Percentiles rank a stretch among this genome's conserved stretches.
These are phyloP conservation scores for Oryza brachyantha DNA, from an alignment of 176 grass and related monocot species.

Conservation along the genomic window DNA sequence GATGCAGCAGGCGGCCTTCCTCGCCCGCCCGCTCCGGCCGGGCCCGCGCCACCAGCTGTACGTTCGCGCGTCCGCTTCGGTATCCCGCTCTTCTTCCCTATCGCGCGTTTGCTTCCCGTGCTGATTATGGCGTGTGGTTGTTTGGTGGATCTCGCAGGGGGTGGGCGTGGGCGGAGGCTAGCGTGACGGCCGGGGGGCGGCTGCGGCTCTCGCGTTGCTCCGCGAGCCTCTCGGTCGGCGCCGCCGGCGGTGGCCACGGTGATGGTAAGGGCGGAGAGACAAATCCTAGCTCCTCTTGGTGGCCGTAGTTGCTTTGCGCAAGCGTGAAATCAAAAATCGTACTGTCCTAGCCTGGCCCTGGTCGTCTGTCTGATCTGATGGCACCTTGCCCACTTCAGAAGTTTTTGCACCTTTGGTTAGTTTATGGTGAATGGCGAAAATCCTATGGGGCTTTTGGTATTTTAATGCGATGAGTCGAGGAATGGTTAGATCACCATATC, in stretches of 20 bases:
- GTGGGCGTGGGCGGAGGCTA: background rate
- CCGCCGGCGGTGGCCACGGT: slow-evolving; percentile 30
- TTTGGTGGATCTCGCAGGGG: slow-evolving; percentile 5
- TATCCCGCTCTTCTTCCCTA: background rate
- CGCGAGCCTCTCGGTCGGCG: slow-evolving; percentile 42
- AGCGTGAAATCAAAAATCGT: background rate
- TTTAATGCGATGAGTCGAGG: background rate
- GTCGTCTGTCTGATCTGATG: background rate
- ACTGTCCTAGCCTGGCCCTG: background rate
- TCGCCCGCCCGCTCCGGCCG: slow-evolving; percentile 22
- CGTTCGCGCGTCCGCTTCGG: slow-evolving; percentile 1
- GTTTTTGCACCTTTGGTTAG: background rate
- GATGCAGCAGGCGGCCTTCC: slow-evolving; percentile 56
- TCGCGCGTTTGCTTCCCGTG: background rate
- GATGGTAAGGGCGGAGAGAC: slow-evolving; percentile 43
- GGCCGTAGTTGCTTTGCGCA: background rate
- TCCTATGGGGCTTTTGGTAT: background rate
- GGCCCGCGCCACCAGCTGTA: slow-evolving; percentile 15
- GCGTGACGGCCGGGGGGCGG: background rate
- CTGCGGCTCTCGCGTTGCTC: slow-evolving; percentile 39
- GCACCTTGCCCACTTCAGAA: slow-evolving; percentile 11
- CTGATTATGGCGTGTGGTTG: background rate
- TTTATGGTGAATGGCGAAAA: background rate
- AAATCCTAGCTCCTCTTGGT: background rate
- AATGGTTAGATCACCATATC: background rate